Percentiles rank a stretch among this genome's conserved stretches.
These are phyloP conservation scores for Beauveria varroae DNA, from an alignment of 2,329 filamentous ascomycete species.

Conservation along the genomic window DNA sequence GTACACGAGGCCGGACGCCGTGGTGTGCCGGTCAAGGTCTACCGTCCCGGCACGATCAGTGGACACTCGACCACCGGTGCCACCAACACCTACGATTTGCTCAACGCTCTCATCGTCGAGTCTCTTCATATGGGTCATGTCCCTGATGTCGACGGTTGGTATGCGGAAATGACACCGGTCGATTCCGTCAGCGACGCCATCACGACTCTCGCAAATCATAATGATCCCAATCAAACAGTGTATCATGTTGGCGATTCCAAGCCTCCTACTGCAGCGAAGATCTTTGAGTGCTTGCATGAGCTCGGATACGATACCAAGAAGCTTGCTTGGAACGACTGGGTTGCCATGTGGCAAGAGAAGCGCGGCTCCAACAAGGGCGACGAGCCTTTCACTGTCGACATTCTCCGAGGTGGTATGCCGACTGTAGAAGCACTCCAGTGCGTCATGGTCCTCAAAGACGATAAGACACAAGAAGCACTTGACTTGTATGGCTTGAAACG, in stretches of 20 bases:
- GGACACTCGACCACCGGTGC: slow-evolving; percentile 69
- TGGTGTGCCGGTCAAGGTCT: slow-evolving; percentile 62
- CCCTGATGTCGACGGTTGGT: slow-evolving; percentile 67
- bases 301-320: slow-evolving; percentile 65
- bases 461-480: slow-evolving; percentile 55
- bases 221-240: slow-evolving; percentile 52
- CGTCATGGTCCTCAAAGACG: slow-evolving; percentile 67
- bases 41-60: slow-evolving; percentile 69
- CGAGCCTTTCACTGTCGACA: slow-evolving; percentile 69
- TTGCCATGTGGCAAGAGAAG: slow-evolving; percentile 64
- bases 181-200: slow-evolving; percentile 74
- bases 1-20: slow-evolving; percentile 61
- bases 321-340: slow-evolving; percentile 67
- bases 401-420: slow-evolving; percentile 75
- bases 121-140: slow-evolving; percentile 65
- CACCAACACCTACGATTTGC: slow-evolving; percentile 69
- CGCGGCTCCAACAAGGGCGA: slow-evolving; percentile 58
- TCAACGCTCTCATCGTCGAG: slow-evolving; percentile 70
- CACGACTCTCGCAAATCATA: slow-evolving; percentile 59
- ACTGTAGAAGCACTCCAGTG: slow-evolving; percentile 62
- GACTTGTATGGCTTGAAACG: slow-evolving; percentile 46
- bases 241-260: slow-evolving; percentile 70
- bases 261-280: slow-evolving; percentile 55
- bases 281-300: slow-evolving; percentile 57
- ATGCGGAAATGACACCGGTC: slow-evolving; percentile 76